phyloP scores from a whole-genome alignment of 2,329 filamentous ascomycete genomes.

The Hymenotorrendiella dingleyae region DNA sequence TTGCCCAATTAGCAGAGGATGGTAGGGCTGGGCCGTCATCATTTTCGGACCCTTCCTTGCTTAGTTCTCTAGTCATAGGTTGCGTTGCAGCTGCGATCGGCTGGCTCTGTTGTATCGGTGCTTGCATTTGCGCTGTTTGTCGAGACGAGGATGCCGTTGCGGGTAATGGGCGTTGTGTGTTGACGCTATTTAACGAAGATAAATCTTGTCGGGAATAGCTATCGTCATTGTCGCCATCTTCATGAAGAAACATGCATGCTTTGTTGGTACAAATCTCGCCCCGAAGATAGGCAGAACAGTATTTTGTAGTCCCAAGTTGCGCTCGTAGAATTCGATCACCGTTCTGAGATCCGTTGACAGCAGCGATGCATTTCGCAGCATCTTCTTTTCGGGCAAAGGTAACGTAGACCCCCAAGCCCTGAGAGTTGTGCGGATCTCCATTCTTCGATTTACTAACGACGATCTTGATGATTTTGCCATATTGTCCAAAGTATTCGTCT shows the following conservation, averaged over 20 bases:
- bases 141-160: constrained; percentile 45
- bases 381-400: constrained; percentile 91
- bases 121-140: constrained; percentile 39
- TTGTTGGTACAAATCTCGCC: constrained; percentile 93
- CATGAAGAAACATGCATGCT: constrained; percentile 96
- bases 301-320: constrained; percentile 86
- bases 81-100: constrained; percentile 40
- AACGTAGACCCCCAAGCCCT: constrained; percentile 92
- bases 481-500: constrained; percentile 93
- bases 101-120: constrained; percentile 30
- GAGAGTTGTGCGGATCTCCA: constrained; percentile 53
- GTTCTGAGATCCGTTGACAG: constrained; percentile 88
- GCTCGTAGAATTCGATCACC: constrained; percentile 79
- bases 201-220: constrained; percentile 93
- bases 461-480: constrained; percentile 97
- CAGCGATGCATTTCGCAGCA: constrained; percentile 81
- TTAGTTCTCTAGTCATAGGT: constrained; percentile 69
- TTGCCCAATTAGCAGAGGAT: constrained; percentile 89
- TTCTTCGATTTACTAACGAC: constrained; percentile 86
- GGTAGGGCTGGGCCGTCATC: constrained; percentile 88
- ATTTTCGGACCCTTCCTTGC: constrained; percentile 67
- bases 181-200: constrained; percentile 88
- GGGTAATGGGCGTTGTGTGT: constrained; percentile 63
- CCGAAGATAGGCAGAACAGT: constrained; percentile 93
- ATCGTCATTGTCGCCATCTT: constrained; percentile 96